Conservation (phyloP, 805 yeast species). For the Yamadazyma sp. region DNA sequence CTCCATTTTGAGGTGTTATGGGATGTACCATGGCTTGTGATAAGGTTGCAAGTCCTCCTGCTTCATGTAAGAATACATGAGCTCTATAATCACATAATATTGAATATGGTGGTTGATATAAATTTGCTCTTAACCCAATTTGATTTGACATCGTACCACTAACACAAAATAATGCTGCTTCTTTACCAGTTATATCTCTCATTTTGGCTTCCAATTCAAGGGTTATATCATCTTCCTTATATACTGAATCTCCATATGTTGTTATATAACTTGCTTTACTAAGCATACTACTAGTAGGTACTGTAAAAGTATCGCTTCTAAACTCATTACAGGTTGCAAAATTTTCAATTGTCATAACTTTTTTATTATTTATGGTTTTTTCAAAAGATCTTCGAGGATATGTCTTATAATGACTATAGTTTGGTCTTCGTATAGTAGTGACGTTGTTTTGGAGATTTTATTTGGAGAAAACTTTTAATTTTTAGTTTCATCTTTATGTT, state of each 20-base stretch:
- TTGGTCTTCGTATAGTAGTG: too few relatives aligned
- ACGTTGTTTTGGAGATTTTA: too few relatives aligned
- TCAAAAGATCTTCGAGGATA: too few relatives aligned
- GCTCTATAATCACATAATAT: constrained; percentile 37
- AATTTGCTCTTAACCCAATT: constrained; percentile 35
- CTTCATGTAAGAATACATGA: constrained; percentile 38
- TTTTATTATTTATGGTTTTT: too few relatives aligned
- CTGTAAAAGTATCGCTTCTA: constrained; percentile 75
- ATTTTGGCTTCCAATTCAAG: constrained; percentile 31
- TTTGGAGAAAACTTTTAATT: too few relatives aligned
- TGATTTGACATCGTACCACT: constrained; percentile 44
- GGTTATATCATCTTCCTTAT: constrained; percentile 38
- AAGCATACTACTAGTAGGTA: constrained; percentile 75
- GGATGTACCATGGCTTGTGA: constrained; percentile 43
- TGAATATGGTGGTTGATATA: constrained; percentile 41
- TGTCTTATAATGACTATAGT: too few relatives aligned
- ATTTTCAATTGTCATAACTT: constrained; percentile 4
- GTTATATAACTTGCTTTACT: constrained; percentile 36
- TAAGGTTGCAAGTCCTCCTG: constrained; percentile 42
- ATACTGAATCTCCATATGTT: constrained; percentile 42
- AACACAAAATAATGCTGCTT: constrained; percentile 39
- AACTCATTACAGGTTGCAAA: constrained; percentile 34
- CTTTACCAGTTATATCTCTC: constrained; percentile 35
- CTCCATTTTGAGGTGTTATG: constrained; percentile 31
- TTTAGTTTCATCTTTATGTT: background rate